Percentiles rank a stretch among this genome's conserved stretches.
phyloP scores from a whole-genome alignment of 306 rosid genomes.

The Trifolium subterraneum region DNA sequence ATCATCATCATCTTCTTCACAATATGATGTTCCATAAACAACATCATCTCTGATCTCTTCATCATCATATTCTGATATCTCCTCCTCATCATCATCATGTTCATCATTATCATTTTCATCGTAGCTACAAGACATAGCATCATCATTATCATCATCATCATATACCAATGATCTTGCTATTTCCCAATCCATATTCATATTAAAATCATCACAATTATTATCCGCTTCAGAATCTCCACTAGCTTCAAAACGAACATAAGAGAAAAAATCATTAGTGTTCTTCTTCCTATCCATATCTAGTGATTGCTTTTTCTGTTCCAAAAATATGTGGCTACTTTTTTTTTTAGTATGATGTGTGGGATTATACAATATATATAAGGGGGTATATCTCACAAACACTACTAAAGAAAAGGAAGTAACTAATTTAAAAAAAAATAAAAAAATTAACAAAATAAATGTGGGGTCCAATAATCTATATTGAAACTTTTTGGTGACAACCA shows the following conservation, averaged over 20 bases:
- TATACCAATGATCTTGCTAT: slow-evolving; percentile 15
- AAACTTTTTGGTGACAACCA: slow-evolving; percentile 40
- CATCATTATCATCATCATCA: slow-evolving; percentile 50
- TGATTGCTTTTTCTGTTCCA: too few relatives aligned
- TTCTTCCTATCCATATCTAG: slow-evolving; percentile 27
- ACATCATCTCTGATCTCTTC: slow-evolving; percentile 31
- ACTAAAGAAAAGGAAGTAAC: too few relatives aligned
- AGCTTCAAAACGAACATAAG: slow-evolving; percentile 66
- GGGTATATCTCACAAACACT: too few relatives aligned
- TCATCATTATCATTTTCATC: slow-evolving; percentile 45
- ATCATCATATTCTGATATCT: background rate
- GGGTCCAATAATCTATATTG: slow-evolving; percentile 5
- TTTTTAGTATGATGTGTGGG: background rate
- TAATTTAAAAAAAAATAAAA: too few relatives aligned
- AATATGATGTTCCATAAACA: slow-evolving; percentile 38
- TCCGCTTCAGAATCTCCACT: slow-evolving; percentile 78
- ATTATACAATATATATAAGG: background rate
- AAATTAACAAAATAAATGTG: slow-evolving; percentile 1
- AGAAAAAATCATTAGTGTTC: slow-evolving; percentile 48
- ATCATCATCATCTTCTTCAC: slow-evolving; percentile 42
- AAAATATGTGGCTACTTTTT: background rate
- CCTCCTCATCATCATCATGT: slow-evolving; percentile 11
- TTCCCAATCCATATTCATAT: slow-evolving; percentile 4
- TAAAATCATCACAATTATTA: slow-evolving; percentile 19
- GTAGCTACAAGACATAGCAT: slow-evolving; percentile 72